These are phyloP conservation scores for Amylostereum areolatum DNA, from an alignment of 1,284 basidiomycete genomes.

Conservation along the genomic window DNA sequence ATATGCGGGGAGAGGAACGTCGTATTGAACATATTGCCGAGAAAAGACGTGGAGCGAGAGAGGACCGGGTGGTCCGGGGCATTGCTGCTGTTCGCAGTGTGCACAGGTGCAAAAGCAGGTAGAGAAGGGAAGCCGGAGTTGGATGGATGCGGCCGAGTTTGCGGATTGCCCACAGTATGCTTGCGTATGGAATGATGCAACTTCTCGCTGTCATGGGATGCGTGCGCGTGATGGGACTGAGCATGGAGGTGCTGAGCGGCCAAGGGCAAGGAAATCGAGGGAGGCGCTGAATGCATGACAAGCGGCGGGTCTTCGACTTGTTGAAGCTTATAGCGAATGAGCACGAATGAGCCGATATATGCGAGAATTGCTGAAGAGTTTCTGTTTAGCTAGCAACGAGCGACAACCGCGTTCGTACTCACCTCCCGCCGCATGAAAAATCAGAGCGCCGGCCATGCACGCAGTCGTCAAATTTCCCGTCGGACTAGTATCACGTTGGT, in stretches of 20 bases:
- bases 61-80: background rate
- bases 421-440: slow-evolving; percentile 31
- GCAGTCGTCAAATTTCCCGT: slow-evolving; percentile 22
- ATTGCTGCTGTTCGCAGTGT: no score
- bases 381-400: background rate
- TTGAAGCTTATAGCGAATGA: slow-evolving; percentile 25
- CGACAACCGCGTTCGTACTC: slow-evolving; percentile 4
- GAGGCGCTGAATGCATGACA: slow-evolving; percentile 13
- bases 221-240: background rate
- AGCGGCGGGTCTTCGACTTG: slow-evolving; percentile 15
- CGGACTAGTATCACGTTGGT: slow-evolving; percentile 12
- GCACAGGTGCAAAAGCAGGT: background rate
- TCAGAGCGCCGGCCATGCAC: slow-evolving; percentile 27
- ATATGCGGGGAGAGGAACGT: background rate
- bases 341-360: slow-evolving; percentile 27
- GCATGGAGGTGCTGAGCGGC: background rate
- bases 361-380: slow-evolving; percentile 23
- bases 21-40: background rate
- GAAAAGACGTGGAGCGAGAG: background rate
- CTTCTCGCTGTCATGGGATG: background rate
- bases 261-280: background rate
- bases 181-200: background rate
- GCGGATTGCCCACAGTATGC: background rate
- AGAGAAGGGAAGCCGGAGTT: background rate
- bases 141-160: background rate